These are phyloP conservation scores for Hypholoma fasciculare DNA, from an alignment of 768 basidiomycete genomes.

Conservation along the genomic window DNA sequence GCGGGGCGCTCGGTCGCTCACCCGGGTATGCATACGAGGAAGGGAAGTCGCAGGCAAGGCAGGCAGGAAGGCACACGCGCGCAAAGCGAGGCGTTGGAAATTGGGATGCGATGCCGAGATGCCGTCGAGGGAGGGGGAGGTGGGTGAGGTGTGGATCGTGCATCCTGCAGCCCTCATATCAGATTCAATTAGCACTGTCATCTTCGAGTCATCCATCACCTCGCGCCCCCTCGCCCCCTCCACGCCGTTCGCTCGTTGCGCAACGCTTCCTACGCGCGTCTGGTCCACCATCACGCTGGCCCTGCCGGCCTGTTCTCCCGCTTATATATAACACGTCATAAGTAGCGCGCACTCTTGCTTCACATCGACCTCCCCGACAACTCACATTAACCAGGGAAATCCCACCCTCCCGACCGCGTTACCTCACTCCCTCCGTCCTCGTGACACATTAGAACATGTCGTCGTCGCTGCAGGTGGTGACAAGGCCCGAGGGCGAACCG, in stretches of 20 bases:
- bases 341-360: background rate
- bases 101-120: background rate
- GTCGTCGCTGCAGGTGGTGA: slow-evolving; percentile 1
- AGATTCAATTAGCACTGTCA: background rate
- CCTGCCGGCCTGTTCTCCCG: background rate
- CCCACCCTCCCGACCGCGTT: background rate
- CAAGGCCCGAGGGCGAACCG: slow-evolving; percentile 23
- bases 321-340: slow-evolving; percentile 7
- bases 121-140: background rate
- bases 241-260: background rate
- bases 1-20: background rate
- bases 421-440: slow-evolving; percentile 13
- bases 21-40: background rate
- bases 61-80: background rate
- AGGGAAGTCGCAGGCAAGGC: background rate
- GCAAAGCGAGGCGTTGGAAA: background rate
- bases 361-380: background rate
- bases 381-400: background rate
- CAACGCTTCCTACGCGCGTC: slow-evolving; percentile 1
- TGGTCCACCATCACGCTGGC: slow-evolving; percentile 4
- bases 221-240: background rate
- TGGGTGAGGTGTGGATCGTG: background rate
- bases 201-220: background rate
- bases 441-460: slow-evolving; percentile 5
- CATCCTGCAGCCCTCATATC: background rate